Conservation (phyloP, 495 filamentous ascomycete species). For the Cladorrhinum samala region DNA sequence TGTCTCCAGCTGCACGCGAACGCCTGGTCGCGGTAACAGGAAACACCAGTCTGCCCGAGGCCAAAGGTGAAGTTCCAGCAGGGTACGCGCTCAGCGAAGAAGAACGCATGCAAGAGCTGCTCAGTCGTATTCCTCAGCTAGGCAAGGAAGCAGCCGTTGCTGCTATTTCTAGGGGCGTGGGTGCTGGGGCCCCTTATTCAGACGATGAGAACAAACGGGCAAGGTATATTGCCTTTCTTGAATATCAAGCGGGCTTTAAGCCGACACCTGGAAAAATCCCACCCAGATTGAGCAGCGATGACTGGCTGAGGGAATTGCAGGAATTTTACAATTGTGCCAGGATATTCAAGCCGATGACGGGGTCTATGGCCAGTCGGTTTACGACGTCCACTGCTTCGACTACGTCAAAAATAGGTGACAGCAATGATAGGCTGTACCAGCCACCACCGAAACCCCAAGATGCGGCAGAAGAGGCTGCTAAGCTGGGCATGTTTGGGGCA, state of each 20-base stretch:
- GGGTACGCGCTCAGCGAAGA: slow-evolving; percentile 55
- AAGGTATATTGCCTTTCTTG: slow-evolving; percentile 76
- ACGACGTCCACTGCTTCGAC: slow-evolving; percentile 50
- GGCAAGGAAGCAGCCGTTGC: slow-evolving; percentile 67
- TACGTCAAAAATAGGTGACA: slow-evolving; percentile 18
- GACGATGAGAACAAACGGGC: slow-evolving; percentile 72
- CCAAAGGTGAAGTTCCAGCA: slow-evolving; percentile 64
- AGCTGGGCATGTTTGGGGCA: slow-evolving; percentile 83
- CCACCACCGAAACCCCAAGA: slow-evolving; percentile 62
- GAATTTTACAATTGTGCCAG: slow-evolving; percentile 86
- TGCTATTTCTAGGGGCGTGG: slow-evolving; percentile 65
- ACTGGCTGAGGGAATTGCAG: slow-evolving; percentile 72
- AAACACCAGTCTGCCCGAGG: slow-evolving; percentile 68
- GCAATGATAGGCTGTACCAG: slow-evolving; percentile 45
- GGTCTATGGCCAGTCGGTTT: slow-evolving; percentile 87
- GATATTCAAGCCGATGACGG: slow-evolving; percentile 89
- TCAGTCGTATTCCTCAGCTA: slow-evolving; percentile 60
- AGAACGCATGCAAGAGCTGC: slow-evolving; percentile 53
- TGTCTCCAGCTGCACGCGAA: slow-evolving; percentile 74
- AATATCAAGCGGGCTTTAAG: slow-evolving; percentile 63
- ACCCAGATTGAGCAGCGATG: slow-evolving; percentile 52
- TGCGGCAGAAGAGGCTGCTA: slow-evolving; percentile 83
- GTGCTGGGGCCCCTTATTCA: slow-evolving; percentile 76
- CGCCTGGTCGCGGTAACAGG: slow-evolving; percentile 71
- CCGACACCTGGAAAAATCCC: slow-evolving; percentile 50